Conservation (phyloP, 306 rosid genomes). For the Prunus dulcis region DNA sequence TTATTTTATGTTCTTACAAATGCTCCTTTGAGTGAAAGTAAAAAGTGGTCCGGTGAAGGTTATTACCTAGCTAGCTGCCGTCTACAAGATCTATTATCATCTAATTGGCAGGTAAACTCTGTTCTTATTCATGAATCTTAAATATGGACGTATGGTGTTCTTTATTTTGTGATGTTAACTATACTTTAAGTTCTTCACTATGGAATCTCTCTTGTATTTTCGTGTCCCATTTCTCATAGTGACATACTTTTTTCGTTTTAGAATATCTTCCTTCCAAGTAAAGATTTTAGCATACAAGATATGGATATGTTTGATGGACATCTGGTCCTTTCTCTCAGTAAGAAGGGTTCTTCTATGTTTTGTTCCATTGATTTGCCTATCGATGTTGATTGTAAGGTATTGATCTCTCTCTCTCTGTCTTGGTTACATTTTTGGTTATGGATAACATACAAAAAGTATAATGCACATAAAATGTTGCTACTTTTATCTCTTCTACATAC, state of each 20-base stretch:
- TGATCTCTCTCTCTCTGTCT: conserved; percentile 12
- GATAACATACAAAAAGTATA: neutral
- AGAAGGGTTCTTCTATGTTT: conserved; percentile 56
- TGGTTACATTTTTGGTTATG: neutral
- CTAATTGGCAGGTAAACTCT: conserved; percentile 64
- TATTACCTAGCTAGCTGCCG: conserved; percentile 68
- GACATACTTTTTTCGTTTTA: conserved; percentile 27
- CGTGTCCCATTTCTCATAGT: conserved; percentile 20
- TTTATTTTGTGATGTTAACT: neutral
- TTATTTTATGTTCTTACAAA: conserved; percentile 81
- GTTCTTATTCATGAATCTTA: conserved; percentile 9
- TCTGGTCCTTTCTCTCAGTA: conserved; percentile 76
- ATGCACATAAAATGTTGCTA: neutral
- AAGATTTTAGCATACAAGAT: conserved; percentile 60
- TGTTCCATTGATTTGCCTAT: conserved; percentile 74
- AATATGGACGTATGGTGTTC: neutral
- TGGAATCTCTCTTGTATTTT: neutral
- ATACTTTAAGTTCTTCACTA: neutral
- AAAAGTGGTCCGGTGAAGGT: conserved; percentile 52
- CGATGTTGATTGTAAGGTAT: conserved; percentile 55
- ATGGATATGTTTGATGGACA: conserved; percentile 82
- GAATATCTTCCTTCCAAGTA: conserved; percentile 66
- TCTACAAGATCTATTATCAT: conserved; percentile 55
- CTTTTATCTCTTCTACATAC: conserved; percentile 2
- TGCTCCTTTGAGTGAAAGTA: conserved; percentile 52